A percentile compares a stretch with the other conserved stretches of the same genome.
Conservation (phyloP, 441 rosid species). For the Croton setiger region DNA sequence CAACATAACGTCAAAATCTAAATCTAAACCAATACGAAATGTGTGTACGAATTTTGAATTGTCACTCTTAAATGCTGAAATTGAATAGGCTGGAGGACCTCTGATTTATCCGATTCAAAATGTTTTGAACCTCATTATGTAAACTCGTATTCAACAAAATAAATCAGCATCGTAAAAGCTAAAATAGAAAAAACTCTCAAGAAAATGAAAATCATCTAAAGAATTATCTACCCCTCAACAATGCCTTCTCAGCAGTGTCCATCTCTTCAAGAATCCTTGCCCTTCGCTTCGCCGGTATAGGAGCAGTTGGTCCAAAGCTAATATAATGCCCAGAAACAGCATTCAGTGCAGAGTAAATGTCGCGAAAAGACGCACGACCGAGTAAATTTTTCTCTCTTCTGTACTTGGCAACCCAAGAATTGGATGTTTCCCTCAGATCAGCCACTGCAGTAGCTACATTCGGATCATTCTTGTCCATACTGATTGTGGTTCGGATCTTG, state of each 20-base stretch:
- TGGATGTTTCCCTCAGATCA: constrained; percentile 66
- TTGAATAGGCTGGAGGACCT: too few relatives aligned
- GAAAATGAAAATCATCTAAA: not conserved
- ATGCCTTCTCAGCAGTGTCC: constrained; percentile 92
- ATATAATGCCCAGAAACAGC: constrained; percentile 88
- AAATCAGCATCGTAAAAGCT: not conserved
- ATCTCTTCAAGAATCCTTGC: constrained; percentile 86
- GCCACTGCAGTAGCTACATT: constrained; percentile 73
- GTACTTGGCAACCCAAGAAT: constrained; percentile 91
- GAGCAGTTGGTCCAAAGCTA: constrained; percentile 92
- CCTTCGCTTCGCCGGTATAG: constrained; percentile 74
- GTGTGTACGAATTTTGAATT: too few relatives aligned
- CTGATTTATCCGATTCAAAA: too few relatives aligned
- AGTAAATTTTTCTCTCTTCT: constrained; percentile 79
- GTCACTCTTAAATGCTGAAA: too few relatives aligned
- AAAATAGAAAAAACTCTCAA: not conserved
- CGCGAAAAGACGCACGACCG: constrained; percentile 69
- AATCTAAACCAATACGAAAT: too few relatives aligned
- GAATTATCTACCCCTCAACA: constrained; percentile 60
- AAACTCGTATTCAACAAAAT: constrained; percentile 17
- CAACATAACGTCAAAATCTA: too few relatives aligned
- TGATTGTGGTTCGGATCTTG: constrained; percentile 68
- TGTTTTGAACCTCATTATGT: too few relatives aligned
- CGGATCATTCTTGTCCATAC: constrained; percentile 72
- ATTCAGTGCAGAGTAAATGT: constrained; percentile 85